phyloP scores from a whole-genome alignment of 2,329 filamentous ascomycete species.

The Emmonsia crescens region DNA sequence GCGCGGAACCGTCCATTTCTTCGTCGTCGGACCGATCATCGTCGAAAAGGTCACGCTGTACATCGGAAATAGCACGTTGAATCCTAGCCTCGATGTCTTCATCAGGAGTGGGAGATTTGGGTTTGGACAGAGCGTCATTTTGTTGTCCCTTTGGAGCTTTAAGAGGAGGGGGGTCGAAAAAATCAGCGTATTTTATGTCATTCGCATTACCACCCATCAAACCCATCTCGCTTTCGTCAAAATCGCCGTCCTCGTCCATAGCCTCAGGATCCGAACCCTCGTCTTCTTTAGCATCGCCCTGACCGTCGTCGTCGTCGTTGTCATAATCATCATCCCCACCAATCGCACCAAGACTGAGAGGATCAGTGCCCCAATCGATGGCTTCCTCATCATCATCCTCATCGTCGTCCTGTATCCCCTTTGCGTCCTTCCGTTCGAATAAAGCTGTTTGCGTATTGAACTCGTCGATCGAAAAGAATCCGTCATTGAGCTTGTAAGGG shows the following conservation, averaged over 20 bases:
- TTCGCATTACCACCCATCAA: conserved; percentile 54
- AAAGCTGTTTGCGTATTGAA: conserved; percentile 92
- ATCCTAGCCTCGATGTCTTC: conserved; percentile 50
- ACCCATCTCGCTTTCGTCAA: conserved; percentile 42
- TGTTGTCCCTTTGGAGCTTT: conserved; percentile 19
- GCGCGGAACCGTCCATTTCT: conserved; percentile 56
- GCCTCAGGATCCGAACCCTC: conserved; percentile 61
- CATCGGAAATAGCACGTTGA: conserved; percentile 72
- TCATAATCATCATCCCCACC: conserved; percentile 16
- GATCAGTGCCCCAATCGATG: conserved; percentile 78
- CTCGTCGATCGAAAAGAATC: conserved; percentile 94
- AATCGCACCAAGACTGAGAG: conserved; percentile 39
- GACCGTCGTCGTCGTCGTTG: conserved; percentile 12
- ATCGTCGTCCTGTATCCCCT: conserved; percentile 61
- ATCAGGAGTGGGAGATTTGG: conserved; percentile 23
- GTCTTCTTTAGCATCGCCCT: conserved; percentile 31
- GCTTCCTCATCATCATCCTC: conserved; percentile 70
- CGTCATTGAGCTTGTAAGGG: conserved; percentile 80
- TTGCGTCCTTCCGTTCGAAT: conserved; percentile 74
- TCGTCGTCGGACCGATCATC: conserved; percentile 47
- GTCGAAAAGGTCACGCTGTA: conserved; percentile 83
- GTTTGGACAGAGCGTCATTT: not conserved
- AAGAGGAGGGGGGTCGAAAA: conserved; percentile 74
- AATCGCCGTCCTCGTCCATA: conserved; percentile 69
- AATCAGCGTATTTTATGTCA: conserved; percentile 81